A percentile compares a stretch with the other conserved stretches of the same genome.
These are phyloP conservation scores for Limnanthes douglasii DNA, from an alignment of 345 rosid species.

Conservation along the genomic window DNA sequence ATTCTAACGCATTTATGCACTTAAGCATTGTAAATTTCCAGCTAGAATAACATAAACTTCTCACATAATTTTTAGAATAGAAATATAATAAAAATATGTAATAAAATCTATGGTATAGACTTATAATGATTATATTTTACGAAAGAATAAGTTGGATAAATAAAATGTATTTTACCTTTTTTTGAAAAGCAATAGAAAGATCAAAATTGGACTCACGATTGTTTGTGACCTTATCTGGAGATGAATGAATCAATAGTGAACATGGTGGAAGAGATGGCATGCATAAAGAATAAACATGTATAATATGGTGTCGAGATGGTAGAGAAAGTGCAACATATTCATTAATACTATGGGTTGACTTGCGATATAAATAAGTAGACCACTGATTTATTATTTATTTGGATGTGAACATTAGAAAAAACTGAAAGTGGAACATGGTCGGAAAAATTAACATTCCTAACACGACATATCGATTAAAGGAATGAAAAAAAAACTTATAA, in stretches of 20 bases:
- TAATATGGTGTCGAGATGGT: no score
- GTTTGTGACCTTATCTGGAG: not conserved
- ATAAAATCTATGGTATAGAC: not conserved
- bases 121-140: not conserved
- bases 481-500: no score
- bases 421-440: not conserved
- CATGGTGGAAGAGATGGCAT: no score
- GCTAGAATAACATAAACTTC: not conserved
- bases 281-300: not conserved
- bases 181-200: not conserved
- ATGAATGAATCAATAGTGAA: not conserved
- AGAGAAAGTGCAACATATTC: no score
- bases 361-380: not conserved
- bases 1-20: not conserved
- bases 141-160: not conserved
- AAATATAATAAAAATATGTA: not conserved
- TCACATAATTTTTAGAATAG: not conserved
- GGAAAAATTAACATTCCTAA: not conserved
- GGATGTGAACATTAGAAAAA: no score
- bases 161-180: not conserved
- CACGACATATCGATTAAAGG: no score
- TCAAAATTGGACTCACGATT: no score
- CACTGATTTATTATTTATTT: not conserved
- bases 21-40: not conserved
- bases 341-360: no score